Base-by-base conservation (phyloP, 2,329 filamentous ascomycete genomes). In the Paecilomyces fulvus region DNA sequence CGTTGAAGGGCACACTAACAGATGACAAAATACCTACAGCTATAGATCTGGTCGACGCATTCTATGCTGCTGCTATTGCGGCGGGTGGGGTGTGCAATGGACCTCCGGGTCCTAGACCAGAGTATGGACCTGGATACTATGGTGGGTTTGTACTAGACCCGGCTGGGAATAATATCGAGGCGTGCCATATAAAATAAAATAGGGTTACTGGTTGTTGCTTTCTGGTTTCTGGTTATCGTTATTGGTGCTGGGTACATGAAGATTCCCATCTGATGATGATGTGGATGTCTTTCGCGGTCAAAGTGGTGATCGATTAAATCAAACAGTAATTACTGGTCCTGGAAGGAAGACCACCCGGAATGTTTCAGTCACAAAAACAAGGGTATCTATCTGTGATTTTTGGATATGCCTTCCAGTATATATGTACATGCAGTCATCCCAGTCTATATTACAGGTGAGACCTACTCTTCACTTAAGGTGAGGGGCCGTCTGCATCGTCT, bases 131-230 rank as follows among this genome's bases (percentile, higher is more conserved):
- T 12, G 69, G 70, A 5, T 82, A 82, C 63, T 83, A 81, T 54
- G 79, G 65, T 1, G 77, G 79, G 0, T 83, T 78, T 67, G 70
- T 81, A 5, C 63, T 73, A 46, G 79, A 82, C 61, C 77, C 79
- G 1, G 66, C 71, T 3, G 79, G 80, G 0, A 82, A 82, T 61
- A 82, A 82, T 60, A 73, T 81, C 49, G 80, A 82, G 66, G 73
- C 73, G 17, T 43, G 25, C 25, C 25, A 28, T 28, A 28, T 28
- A 28, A 7, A 25, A 25, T 25, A 25, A 5, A 28, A 28, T 28
- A 28, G 33, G 21, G 21, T 21, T 21, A 21, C 8, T 64, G 56
- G 62, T 63, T 31, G 56, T 60, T 59, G 21, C 25, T 51, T 51
- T 49, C 46, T 50, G 3, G 11, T 21, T 51, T n/a, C 21, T n/a